These are phyloP conservation scores for Lenwebbia sp. DNA, from an alignment of 345 rosid genomes.

Conservation along the genomic window DNA sequence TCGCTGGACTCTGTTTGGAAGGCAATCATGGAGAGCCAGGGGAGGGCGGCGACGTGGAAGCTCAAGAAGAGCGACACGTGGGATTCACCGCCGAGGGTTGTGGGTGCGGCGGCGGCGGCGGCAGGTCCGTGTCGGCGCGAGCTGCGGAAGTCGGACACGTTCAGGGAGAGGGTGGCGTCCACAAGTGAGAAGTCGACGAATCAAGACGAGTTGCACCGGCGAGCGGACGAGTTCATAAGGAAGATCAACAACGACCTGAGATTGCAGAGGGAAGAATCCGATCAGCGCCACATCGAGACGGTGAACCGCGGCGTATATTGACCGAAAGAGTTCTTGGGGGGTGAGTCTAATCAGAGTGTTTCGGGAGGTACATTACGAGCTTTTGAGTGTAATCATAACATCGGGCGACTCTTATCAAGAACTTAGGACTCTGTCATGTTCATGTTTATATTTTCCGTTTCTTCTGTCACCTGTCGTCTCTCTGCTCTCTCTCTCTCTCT, in stretches of 20 bases:
- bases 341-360: not conserved
- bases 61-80: constrained; percentile 37
- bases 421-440: not conserved
- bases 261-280: constrained; percentile 32
- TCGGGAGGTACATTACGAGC: not conserved
- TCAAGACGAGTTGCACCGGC: constrained; percentile 31
- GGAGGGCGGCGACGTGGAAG: not conserved
- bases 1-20: constrained; percentile 38
- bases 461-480: not conserved
- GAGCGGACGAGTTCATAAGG: constrained; percentile 39
- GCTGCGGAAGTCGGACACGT: constrained; percentile 25
- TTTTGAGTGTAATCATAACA: not conserved
- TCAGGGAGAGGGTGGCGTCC: constrained; percentile 13
- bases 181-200: constrained; percentile 25
- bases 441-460: not conserved
- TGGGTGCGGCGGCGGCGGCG: not conserved
- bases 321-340: not conserved
- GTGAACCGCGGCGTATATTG: not conserved
- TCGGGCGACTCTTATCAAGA: not conserved
- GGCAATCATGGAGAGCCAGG: constrained; percentile 27
- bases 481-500: not conserved
- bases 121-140: constrained; percentile 10
- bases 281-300: constrained; percentile 17
- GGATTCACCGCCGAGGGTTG: constrained; percentile 14
- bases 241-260: constrained; percentile 25